Evolutionary conservation across 2,329 filamentous ascomycete species (phyloP), one percentile per base, ranked within the genome.

Genomic region (Epichloe bromicola): DNA sequence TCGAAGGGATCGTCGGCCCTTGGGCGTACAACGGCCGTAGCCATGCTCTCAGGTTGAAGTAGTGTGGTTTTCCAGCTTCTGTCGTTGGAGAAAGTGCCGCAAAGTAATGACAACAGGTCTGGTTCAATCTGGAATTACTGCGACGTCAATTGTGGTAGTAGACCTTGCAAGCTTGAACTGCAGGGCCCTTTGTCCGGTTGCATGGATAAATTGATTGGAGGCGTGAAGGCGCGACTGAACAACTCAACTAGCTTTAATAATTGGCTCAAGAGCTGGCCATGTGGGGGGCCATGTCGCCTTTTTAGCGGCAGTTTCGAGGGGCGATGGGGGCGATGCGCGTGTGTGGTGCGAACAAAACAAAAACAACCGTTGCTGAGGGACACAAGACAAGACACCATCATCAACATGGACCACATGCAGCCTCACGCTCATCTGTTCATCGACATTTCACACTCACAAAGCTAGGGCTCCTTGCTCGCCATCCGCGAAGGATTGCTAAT

Each of bases 1-100:
- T 68, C 65, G 54, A 76, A 75, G 14, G 64, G 58, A 20, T 72
- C 66, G 30, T 64, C 65, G 20, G 58, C 52, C 59, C 44, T 43
- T 44, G 30, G 40, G 36, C 40, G 50, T 30, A 17, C 38, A 17
- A 48, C 30, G 11, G 50, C 39, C n/a, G 50, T 23, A 23, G 47
- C 52, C 52, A 54, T 54, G 46, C 30, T 50, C 43, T 14, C 43
- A 12, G 39, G 15, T 8, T n/a, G 37, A 17, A 40, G 5, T 15
- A 11, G 44, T 12, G 34, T 38, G 19, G 12, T 5, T 30, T 46
- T 38, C 45, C 34, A 20, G 34, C 23, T 12, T 30, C 8, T 11
- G 8, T 30, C 26, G 26, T 30, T 30, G 8, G 26, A 30, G 26
- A 30, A 11, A 30, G 26, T 30, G 26, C 26, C 8, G 20, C 36